phyloP scores from a whole-genome alignment of 164 flowering plant species.

The Magnolia officinalis region DNA sequence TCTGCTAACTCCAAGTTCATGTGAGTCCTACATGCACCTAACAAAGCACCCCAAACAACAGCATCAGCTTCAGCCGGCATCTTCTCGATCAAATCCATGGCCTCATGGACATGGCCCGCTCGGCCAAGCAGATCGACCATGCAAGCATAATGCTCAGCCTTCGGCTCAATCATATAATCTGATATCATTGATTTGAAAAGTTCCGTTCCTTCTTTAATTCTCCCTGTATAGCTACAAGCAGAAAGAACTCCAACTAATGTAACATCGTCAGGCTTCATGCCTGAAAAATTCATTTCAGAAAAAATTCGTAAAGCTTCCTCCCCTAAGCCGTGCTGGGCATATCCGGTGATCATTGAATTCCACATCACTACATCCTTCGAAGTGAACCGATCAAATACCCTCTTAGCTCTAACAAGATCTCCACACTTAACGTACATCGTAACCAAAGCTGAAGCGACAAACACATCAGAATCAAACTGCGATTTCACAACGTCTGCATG shows the following conservation, averaged over 20 bases:
- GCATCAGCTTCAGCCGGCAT: conserved; percentile 82
- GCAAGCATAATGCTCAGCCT: conserved; percentile 69
- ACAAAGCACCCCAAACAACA: conserved; percentile 72
- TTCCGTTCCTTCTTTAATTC: conserved; percentile 52
- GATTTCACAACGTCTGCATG: conserved; percentile 53
- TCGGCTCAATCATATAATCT: conserved; percentile 48
- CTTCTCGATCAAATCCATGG: conserved; percentile 45
- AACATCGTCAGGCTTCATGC: conserved; percentile 51
- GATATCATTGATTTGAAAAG: conserved; percentile 60
- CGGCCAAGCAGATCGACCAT: conserved; percentile 82
- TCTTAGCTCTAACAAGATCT: conserved; percentile 49
- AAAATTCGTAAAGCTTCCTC: conserved; percentile 59
- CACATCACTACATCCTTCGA: conserved; percentile 75
- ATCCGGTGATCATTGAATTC: conserved; percentile 79
- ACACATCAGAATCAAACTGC: conserved; percentile 48
- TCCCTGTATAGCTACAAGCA: conserved; percentile 78
- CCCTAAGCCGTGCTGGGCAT: conserved; percentile 75
- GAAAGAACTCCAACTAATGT: conserved; percentile 76
- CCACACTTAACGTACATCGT: conserved; percentile 81
- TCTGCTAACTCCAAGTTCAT: conserved; percentile 65
- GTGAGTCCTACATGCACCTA: conserved; percentile 73
- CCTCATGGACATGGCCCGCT: conserved; percentile 59
- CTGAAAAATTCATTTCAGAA: conserved; percentile 44
- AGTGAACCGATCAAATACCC: conserved; percentile 48
- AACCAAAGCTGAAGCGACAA: conserved; percentile 56